Percentiles rank a stretch among this genome's conserved stretches.
Evolutionary conservation across 2,329 filamentous ascomycete species (phyloP).

Genomic region (Aaosphaeria pasadenensis): DNA sequence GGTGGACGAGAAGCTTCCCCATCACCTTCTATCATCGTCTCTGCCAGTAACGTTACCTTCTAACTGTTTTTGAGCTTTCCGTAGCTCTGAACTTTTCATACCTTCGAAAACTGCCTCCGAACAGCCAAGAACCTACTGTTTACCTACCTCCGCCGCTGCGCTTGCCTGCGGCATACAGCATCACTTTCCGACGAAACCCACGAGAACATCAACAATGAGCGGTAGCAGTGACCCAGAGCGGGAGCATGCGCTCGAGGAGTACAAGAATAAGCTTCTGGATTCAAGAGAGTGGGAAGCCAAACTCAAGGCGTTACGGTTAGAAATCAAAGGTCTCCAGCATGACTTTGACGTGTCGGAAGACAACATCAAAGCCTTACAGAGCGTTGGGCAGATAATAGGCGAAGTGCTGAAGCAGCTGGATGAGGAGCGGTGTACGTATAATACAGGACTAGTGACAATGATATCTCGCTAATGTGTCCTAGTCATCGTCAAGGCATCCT

Average conservation of each 20-base stretch:
- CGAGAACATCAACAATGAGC: slow-evolving; percentile 29
- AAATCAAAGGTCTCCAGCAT: slow-evolving; percentile 92
- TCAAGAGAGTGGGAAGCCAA: slow-evolving; percentile 99
- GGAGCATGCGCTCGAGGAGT: slow-evolving; percentile 51
- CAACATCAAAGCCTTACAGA: slow-evolving; percentile 98
- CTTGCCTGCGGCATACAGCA: slow-evolving; percentile 11
- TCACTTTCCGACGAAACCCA: slow-evolving; percentile 4
- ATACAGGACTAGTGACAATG: background rate
- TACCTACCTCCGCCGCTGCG: slow-evolving; percentile 4
- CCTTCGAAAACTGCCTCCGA: background rate
- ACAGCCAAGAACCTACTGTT: background rate
- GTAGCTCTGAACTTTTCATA: too few relatives aligned
- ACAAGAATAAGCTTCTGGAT: slow-evolving; percentile 65
- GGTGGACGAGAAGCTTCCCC: slow-evolving; percentile 15
- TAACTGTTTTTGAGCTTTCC: too few relatives aligned
- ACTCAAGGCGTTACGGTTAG: slow-evolving; percentile 87
- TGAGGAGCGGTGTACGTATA: slow-evolving; percentile 86
- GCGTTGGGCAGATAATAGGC: slow-evolving; percentile 98
- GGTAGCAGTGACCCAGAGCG: slow-evolving; percentile 47
- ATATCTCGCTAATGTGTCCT: slow-evolving; percentile 13
- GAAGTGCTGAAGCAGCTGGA: slow-evolving; percentile 98
- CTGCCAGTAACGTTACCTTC: too few relatives aligned
- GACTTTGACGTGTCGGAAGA: slow-evolving; percentile 98
- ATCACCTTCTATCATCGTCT: slow-evolving; percentile 2
- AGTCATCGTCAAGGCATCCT: slow-evolving; percentile 99